Conservation (phyloP, 768 basidiomycete species). For the Neoboletus brunneissimus region DNA sequence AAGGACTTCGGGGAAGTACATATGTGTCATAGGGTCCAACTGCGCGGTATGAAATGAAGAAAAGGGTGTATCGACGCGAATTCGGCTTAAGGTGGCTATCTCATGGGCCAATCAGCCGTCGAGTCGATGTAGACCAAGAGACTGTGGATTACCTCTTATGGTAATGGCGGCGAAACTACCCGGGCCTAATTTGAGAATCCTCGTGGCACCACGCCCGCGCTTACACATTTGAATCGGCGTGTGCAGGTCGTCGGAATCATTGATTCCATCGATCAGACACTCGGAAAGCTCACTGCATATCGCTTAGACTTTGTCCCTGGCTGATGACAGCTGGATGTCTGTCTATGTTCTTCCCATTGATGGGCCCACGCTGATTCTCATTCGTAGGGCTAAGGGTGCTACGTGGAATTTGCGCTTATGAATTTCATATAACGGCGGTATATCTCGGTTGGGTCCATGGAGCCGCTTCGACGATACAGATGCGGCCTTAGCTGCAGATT, state of each 20-base stretch:
- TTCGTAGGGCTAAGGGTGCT: conserved; percentile 2
- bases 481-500: background rate
- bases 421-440: conserved; percentile 10
- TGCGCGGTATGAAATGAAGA: conserved; percentile 6
- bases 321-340: background rate
- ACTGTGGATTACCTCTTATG: background rate
- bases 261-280: conserved; percentile 7
- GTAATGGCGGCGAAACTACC: background rate
- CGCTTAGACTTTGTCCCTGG: conserved; percentile 4
- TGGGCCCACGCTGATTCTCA: conserved; percentile 3
- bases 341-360: background rate
- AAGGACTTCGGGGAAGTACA: background rate
- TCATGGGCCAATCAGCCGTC: background rate
- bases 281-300: background rate
- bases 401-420: conserved; percentile 2
- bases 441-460: conserved; percentile 6
- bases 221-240: background rate
- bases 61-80: background rate
- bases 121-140: background rate
- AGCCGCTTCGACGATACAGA: background rate
- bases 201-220: background rate
- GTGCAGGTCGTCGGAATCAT: conserved; percentile 6
- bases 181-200: background rate
- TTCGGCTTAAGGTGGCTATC: background rate
- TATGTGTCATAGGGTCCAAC: conserved; percentile 18